phyloP scores from a whole-genome alignment of 768 basidiomycete species.

The Gautieria morchelliformis region DNA sequence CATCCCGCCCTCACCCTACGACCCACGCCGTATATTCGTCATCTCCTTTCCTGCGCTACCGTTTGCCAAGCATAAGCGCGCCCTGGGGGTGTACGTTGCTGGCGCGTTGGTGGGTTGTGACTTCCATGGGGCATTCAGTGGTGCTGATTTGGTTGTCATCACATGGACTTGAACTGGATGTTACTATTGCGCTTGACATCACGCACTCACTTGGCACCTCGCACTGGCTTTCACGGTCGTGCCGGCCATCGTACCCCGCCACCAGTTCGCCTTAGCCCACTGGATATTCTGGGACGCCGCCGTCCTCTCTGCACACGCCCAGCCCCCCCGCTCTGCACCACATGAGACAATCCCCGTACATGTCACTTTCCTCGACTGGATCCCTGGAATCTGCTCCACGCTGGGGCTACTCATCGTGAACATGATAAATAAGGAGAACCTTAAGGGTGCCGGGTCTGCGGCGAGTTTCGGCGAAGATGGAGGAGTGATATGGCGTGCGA shows the following conservation, averaged over 20 bases:
- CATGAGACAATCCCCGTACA: conserved; percentile 65
- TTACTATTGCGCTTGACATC: neutral
- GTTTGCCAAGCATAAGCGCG: conserved; percentile 68
- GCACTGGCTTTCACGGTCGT: neutral
- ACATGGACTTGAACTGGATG: too few species aligned
- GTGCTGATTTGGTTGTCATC: too few species aligned
- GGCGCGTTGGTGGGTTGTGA: conserved; percentile 74
- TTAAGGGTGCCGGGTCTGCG: conserved; percentile 60
- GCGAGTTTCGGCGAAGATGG: conserved; percentile 54
- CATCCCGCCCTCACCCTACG: conserved; percentile 64
- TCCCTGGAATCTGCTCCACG: conserved; percentile 90
- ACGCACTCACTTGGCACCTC: neutral
- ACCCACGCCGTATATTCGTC: conserved; percentile 80
- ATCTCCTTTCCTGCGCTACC: conserved; percentile 71
- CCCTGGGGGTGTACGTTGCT: conserved; percentile 82
- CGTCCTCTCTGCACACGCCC: conserved; percentile 80
- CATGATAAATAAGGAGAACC: conserved; percentile 87
- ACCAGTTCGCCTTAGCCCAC: conserved; percentile 80
- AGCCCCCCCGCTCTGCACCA: conserved; percentile 61
- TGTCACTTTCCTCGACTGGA: conserved; percentile 92
- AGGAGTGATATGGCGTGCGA: conserved; percentile 82
- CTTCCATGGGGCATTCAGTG: neutral
- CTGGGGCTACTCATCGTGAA: conserved; percentile 90
- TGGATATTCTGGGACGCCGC: conserved; percentile 95
- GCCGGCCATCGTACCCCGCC: neutral